Evolutionary conservation across 306 rosid species (phyloP).

Genomic region (Vachellia collinsii): DNA sequence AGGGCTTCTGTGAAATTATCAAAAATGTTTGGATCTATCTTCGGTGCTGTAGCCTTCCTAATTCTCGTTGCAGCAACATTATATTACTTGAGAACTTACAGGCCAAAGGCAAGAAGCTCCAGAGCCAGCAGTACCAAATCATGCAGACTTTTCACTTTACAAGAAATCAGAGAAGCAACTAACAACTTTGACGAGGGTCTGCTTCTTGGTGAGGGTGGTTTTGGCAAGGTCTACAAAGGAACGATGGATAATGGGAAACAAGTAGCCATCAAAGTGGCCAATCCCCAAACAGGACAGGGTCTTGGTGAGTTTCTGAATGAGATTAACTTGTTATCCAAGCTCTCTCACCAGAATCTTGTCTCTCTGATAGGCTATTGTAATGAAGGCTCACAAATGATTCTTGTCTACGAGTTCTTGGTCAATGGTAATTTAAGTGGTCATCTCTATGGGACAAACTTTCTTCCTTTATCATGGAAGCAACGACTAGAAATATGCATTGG

Average conservation of each 20-base stretch:
- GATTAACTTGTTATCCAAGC: conserved; percentile 92
- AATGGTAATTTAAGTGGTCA: conserved; percentile 94
- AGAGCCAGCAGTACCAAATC: not conserved
- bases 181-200: conserved; percentile 77
- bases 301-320: conserved; percentile 87
- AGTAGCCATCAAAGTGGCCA: conserved; percentile 53
- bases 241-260: conserved; percentile 75
- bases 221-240: conserved; percentile 88
- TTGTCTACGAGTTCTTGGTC: conserved; percentile 93
- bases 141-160: conserved; percentile 47
- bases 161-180: conserved; percentile 82
- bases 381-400: conserved; percentile 89
- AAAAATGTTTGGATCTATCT: conserved; percentile 50
- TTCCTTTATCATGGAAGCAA: conserved; percentile 83
- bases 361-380: conserved; percentile 93
- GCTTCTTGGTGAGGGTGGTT: conserved; percentile 93
- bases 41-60: conserved; percentile 51
- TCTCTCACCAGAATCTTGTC: conserved; percentile 68
- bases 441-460: conserved; percentile 79
- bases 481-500: conserved; percentile 93
- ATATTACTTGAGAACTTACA: not conserved
- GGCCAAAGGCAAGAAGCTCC: conserved; percentile 11
- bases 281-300: conserved; percentile 56
- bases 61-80: not conserved
- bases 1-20: conserved; percentile 44